phyloP scores from a whole-genome alignment of 2,329 filamentous ascomycete species.

The Colletotrichum somersetense region DNA sequence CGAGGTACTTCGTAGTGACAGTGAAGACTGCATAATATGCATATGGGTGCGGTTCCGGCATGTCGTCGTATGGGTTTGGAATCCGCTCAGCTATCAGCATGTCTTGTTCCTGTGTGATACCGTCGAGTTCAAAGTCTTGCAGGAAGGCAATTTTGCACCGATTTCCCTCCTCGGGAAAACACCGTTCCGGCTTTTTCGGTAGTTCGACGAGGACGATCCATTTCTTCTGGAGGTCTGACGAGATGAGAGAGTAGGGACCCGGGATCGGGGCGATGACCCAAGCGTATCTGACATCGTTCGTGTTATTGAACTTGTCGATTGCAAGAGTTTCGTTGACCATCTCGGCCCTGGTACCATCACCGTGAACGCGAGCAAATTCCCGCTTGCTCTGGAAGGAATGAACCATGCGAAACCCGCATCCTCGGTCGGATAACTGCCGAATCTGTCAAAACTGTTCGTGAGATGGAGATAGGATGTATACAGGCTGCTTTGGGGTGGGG shows the following conservation, averaged over 20 bases:
- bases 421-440: constrained; percentile 6
- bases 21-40: constrained; percentile 22
- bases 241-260: constrained; percentile 16
- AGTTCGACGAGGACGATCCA: constrained; percentile 30
- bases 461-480: neutral
- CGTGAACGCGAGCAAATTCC: constrained; percentile 33
- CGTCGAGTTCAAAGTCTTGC: constrained; percentile 12
- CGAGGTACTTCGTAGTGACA: constrained; percentile 29
- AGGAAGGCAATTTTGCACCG: constrained; percentile 19
- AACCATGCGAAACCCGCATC: constrained; percentile 29
- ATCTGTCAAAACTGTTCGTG: neutral
- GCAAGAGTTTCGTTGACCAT: constrained; percentile 23
- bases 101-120: constrained; percentile 12
- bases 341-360: constrained; percentile 27
- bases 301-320: constrained; percentile 17
- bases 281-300: constrained; percentile 8
- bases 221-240: constrained; percentile 29
- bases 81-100: constrained; percentile 25
- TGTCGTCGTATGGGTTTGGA: constrained; percentile 23
- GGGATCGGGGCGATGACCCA: constrained; percentile 30
- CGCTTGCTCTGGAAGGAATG: constrained; percentile 25
- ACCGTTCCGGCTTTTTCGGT: neutral
- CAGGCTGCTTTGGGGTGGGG: neutral
- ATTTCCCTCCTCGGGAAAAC: constrained; percentile 29
- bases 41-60: neutral